Evolutionary conservation across 768 basidiomycete genomes (phyloP).

Genomic region (Lactifluus echinatus): DNA sequence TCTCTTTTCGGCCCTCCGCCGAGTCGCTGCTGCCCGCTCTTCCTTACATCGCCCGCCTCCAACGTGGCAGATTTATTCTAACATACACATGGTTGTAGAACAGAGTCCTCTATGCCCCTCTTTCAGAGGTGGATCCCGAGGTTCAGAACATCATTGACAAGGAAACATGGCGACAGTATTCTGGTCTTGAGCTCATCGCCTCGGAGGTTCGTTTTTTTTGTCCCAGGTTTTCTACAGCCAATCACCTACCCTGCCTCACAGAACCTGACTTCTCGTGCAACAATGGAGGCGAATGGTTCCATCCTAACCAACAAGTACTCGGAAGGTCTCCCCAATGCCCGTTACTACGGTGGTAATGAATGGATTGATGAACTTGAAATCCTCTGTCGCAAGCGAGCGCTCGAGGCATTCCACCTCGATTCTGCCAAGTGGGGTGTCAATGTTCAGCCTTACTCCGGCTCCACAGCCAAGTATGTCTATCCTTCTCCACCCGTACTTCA

Average conservation of each 20-base stretch:
- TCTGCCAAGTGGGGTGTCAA: constrained; percentile 94
- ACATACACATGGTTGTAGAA: constrained; percentile 46
- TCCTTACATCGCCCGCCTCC: neutral
- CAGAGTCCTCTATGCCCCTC: constrained; percentile 79
- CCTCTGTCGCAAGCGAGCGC: constrained; percentile 91
- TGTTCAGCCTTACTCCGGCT: constrained; percentile 95
- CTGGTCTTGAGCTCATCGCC: constrained; percentile 96
- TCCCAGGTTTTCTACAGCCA: neutral
- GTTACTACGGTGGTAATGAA: constrained; percentile 98
- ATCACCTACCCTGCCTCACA: constrained; percentile 25
- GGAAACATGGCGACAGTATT: constrained; percentile 98
- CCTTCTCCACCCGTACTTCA: neutral
- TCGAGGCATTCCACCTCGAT: constrained; percentile 94
- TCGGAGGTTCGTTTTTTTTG: constrained; percentile 63
- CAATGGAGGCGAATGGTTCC: constrained; percentile 98
- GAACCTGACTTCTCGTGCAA: constrained; percentile 94
- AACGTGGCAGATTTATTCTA: neutral
- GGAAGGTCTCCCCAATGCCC: constrained; percentile 95
- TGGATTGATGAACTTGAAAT: constrained; percentile 94
- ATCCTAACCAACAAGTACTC: constrained; percentile 99
- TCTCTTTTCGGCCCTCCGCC: neutral
- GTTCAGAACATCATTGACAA: constrained; percentile 97
- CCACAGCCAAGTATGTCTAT: constrained; percentile 78
- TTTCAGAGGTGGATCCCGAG: constrained; percentile 88
- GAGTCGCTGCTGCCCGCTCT: no score